These are phyloP conservation scores for Hypoxylon subgilvum DNA, from an alignment of 495 filamentous ascomycete species.

Conservation along the genomic window DNA sequence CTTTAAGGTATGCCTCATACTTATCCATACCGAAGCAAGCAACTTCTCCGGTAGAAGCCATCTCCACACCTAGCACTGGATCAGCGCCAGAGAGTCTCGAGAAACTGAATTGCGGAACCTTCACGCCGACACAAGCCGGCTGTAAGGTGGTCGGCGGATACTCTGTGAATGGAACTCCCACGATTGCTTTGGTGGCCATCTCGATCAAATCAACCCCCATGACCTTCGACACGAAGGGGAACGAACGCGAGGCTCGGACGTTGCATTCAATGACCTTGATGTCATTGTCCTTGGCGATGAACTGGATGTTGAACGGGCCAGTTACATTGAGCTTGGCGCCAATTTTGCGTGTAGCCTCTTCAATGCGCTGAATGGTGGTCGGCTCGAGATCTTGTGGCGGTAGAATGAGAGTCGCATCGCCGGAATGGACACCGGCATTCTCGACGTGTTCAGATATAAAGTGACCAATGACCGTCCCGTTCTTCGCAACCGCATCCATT, in stretches of 20 bases:
- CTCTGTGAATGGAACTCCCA: conserved; percentile 77
- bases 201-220: conserved; percentile 98
- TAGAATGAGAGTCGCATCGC: conserved; percentile 90
- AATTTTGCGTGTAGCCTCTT: conserved; percentile 94
- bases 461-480: conserved; percentile 86
- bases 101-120: conserved; percentile 99
- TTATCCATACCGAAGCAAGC: conserved; percentile 95
- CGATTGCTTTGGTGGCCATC: conserved; percentile 98
- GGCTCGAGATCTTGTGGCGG: conserved; percentile 91
- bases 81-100: conserved; percentile 94
- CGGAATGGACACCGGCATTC: conserved; percentile 95
- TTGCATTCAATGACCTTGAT: conserved; percentile 99
- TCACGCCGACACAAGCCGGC: conserved; percentile 88
- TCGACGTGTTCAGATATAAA: conserved; percentile 97
- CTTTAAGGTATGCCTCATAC: conserved; percentile 97
- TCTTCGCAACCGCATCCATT: conserved; percentile 90
- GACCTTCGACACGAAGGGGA: conserved; percentile 98
- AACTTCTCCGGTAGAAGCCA: conserved; percentile 98
- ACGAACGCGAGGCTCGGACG: conserved; percentile 92
- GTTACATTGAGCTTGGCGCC: conserved; percentile 94
- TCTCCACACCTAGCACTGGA: conserved; percentile 95
- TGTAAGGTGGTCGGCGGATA: conserved; percentile 80
- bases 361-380: conserved; percentile 88
- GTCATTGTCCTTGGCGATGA: conserved; percentile 99
- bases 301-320: conserved; percentile 98